Evolutionary conservation across 23 red algal species (phyloP), one percentile per base, ranked within the genome.

Genomic region (Pyropia haitanensis): DNA sequence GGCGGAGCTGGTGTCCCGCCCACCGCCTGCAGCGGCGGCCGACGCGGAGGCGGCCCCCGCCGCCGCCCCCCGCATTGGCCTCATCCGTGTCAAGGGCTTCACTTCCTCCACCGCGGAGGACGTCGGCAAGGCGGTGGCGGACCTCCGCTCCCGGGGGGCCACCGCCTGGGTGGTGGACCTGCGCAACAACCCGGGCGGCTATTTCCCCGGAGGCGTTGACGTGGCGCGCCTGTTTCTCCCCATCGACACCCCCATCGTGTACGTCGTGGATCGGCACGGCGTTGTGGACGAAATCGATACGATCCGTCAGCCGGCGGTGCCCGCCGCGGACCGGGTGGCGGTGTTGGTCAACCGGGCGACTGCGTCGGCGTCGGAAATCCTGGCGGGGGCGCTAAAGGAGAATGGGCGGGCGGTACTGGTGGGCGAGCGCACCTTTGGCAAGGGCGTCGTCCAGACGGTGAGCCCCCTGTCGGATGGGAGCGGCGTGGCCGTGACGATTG

Each of bases 381-480:
- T 98, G 8, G 76, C 85, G 1, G 94, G 78, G 14, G 94, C 94
- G 14, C 64, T 98, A 19, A 77, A 98, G 32, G 94, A 98, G 31
- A 86, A 91, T 56, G 51, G 58, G 39, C 60, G 79, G 1, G 85
- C 94, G 17, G 57, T 60, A 30, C 57, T 98, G 6, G 51, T 91
- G 22, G 94, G 94, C 20, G 63, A 84, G 67, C 69, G 77, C 18
- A 90, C 80, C 24, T 98, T 98, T 85, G 94, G 94, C 30, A 98
- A 98, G 67, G 94, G 94, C 21, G 85, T 98, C 51, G 85, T 98
- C 56, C 94, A 98, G 73, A 89, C 86, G 18, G 73, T 98, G 54
- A 78, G 74, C 23, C 64, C 74, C 24, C 60, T 98, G 24, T 81
- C 81, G 24, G 86, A 98, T 61, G 85, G 85, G 20, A 91, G 85